These are phyloP conservation scores for Zasmidium cellare DNA, from an alignment of 2,329 filamentous ascomycete species.

Conservation along the genomic window DNA sequence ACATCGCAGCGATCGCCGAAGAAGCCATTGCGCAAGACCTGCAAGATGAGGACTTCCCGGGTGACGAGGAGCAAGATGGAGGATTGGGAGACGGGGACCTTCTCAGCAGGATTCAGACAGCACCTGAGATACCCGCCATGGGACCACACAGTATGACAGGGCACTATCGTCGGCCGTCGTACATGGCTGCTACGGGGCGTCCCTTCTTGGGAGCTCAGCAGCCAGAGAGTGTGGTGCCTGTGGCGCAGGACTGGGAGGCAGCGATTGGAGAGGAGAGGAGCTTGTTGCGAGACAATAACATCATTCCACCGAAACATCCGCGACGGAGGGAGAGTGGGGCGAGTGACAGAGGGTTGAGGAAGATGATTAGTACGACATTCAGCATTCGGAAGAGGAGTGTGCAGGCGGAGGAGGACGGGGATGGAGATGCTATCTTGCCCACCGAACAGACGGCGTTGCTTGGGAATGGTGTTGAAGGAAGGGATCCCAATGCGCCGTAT, in stretches of 20 bases:
- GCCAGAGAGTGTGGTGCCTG: slow-evolving; percentile 40
- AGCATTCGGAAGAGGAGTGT: slow-evolving; percentile 33
- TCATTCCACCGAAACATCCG: slow-evolving; percentile 56
- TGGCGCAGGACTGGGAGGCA: slow-evolving; percentile 53
- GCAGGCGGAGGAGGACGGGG: slow-evolving; percentile 23
- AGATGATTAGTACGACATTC: slow-evolving; percentile 13
- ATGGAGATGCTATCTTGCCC: slow-evolving; percentile 9
- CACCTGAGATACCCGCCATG: slow-evolving; percentile 13
- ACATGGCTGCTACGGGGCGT: slow-evolving; percentile 70
- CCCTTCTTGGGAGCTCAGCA: slow-evolving; percentile 66
- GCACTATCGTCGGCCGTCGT: slow-evolving; percentile 75
- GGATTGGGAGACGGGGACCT: slow-evolving; percentile 10
- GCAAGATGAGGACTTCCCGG: slow-evolving; percentile 25
- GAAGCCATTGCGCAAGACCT: slow-evolving; percentile 34
- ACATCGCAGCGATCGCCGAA: slow-evolving; percentile 31
- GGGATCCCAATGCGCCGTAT: slow-evolving; percentile 37
- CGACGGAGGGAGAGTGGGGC: slow-evolving; percentile 30
- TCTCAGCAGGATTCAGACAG: slow-evolving; percentile 18
- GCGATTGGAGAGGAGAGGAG: slow-evolving; percentile 59
- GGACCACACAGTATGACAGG: slow-evolving; percentile 54
- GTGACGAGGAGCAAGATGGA: slow-evolving; percentile 22
- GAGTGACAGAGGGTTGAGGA: slow-evolving; percentile 20
- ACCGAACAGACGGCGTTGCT: slow-evolving; percentile 53
- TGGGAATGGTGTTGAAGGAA: slow-evolving; percentile 34
- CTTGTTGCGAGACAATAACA: slow-evolving; percentile 59